Evolutionary conservation across 768 basidiomycete genomes (phyloP).

Genomic region (Butyriboletus loyo): DNA sequence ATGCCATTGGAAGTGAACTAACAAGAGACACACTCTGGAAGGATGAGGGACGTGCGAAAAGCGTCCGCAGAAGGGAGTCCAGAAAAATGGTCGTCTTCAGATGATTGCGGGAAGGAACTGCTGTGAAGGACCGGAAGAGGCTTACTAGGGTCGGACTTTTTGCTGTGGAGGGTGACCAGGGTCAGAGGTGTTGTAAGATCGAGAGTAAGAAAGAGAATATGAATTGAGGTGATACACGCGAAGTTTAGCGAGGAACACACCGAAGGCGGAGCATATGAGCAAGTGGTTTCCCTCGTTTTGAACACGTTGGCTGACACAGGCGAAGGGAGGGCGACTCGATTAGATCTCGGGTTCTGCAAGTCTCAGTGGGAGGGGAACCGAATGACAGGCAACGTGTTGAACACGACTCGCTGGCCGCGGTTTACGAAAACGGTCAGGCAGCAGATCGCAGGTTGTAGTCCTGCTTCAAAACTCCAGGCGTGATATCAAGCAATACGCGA

Average conservation of each 20-base stretch:
- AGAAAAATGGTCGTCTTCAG: conserved; percentile 43
- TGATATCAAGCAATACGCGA: not conserved
- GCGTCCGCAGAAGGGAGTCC: conserved; percentile 66
- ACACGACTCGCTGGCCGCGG: conserved; percentile 67
- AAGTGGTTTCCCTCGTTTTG: conserved; percentile 50
- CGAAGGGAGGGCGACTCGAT: conserved; percentile 30
- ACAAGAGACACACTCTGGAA: conserved; percentile 67
- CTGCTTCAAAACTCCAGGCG: not conserved
- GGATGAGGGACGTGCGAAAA: conserved; percentile 83
- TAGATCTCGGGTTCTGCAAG: conserved; percentile 23
- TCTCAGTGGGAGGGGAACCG: conserved; percentile 21
- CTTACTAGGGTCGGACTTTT: conserved; percentile 68
- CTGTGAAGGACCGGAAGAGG: conserved; percentile 41
- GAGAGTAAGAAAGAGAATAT: conserved; percentile 16
- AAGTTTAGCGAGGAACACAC: conserved; percentile 46
- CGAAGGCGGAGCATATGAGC: conserved; percentile 75
- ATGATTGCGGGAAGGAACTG: conserved; percentile 28
- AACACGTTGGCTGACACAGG: conserved; percentile 56
- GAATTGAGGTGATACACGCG: conserved; percentile 28
- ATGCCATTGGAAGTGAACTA: not conserved
- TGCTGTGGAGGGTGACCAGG: conserved; percentile 43
- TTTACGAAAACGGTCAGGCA: conserved; percentile 29
- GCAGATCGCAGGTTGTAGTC: not conserved
- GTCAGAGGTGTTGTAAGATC: conserved; percentile 21
- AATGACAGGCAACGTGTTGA: conserved; percentile 65